Conservation (phyloP, 768 basidiomycete species). For the Baorangia bicolor region DNA sequence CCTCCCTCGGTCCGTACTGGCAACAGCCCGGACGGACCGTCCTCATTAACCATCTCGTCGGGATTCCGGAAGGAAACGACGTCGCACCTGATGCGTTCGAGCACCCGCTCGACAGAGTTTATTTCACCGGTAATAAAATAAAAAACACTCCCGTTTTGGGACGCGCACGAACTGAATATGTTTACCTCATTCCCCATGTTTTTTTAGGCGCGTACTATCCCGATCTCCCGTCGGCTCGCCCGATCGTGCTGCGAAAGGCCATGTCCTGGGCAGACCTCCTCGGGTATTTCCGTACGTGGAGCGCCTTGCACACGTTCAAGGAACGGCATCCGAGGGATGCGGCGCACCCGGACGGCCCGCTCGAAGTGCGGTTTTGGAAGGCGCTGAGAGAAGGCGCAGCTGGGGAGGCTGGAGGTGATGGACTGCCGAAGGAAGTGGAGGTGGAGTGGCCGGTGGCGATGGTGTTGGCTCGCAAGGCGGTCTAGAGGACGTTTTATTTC, state of each 20-base stretch:
- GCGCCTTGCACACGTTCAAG: slow-evolving; percentile 65
- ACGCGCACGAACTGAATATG: too few species aligned
- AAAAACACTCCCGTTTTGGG: too few species aligned
- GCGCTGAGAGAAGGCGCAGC: slow-evolving; percentile 45
- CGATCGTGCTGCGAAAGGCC: slow-evolving; percentile 53
- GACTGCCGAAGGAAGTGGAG: slow-evolving; percentile 29
- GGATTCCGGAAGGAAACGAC: background rate
- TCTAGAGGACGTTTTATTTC: background rate
- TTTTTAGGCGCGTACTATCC: slow-evolving; percentile 43
- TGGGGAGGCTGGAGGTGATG: too few species aligned
- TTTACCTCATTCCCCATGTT: too few species aligned
- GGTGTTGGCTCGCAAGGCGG: slow-evolving; percentile 13
- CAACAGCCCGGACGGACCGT: slow-evolving; percentile 3
- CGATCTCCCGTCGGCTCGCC: slow-evolving; percentile 30
- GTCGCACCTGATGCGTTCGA: slow-evolving; percentile 20
- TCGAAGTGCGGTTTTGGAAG: slow-evolving; percentile 64
- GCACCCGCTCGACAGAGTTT: slow-evolving; percentile 51
- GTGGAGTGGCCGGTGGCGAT: slow-evolving; percentile 43
- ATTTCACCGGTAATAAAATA: slow-evolving; percentile 65
- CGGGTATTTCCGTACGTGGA: slow-evolving; percentile 70
- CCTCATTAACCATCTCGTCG: background rate
- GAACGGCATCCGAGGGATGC: slow-evolving; percentile 59
- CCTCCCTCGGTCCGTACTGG: slow-evolving; percentile 6
- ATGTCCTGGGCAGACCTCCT: slow-evolving; percentile 68
- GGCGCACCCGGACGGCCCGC: slow-evolving; percentile 51